Evolutionary conservation across 2,329 filamentous ascomycete genomes (phyloP).

Genomic region (Alternaria sp.): DNA sequence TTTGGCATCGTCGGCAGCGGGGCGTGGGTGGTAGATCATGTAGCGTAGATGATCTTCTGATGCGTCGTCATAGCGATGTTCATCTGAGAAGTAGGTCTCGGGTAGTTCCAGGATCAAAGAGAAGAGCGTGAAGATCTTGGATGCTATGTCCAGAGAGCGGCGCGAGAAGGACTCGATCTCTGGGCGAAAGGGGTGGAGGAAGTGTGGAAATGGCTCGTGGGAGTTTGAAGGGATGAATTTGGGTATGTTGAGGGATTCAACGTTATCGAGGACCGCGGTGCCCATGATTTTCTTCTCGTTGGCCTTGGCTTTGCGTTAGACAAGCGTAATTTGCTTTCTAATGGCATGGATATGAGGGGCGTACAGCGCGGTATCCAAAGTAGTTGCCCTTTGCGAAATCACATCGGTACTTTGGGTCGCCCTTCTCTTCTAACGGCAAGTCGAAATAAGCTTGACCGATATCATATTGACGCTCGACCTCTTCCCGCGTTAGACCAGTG

Average conservation of each 20-base stretch:
- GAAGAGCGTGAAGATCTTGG: conserved; percentile 49
- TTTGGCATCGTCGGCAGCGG: conserved; percentile 45
- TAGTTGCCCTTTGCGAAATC: conserved; percentile 41
- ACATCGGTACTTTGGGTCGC: conserved; percentile 35
- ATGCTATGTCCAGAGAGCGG: conserved; percentile 30
- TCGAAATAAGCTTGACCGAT: conserved; percentile 42
- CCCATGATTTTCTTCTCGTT: conserved; percentile 42
- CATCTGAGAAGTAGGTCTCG: conserved; percentile 46
- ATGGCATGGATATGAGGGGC: background rate
- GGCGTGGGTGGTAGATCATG: conserved; percentile 53
- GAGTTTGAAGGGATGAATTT: conserved; percentile 36
- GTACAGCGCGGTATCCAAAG: conserved; percentile 39
- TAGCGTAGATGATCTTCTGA: conserved; percentile 51
- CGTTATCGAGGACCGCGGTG: conserved; percentile 41
- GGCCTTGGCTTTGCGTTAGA: conserved; percentile 15
- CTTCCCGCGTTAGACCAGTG: conserved; percentile 37
- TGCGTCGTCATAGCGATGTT: conserved; percentile 45
- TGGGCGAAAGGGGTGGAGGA: conserved; percentile 28
- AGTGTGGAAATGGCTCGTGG: conserved; percentile 35
- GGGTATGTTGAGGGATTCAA: conserved; percentile 42
- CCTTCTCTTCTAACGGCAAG: conserved; percentile 38
- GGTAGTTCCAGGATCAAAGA: conserved; percentile 50
- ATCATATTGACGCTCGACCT: conserved; percentile 41
- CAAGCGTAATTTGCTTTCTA: background rate
- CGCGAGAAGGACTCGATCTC: conserved; percentile 40